Evolutionary conservation across 768 basidiomycete genomes (phyloP), one percentile per base, ranked within the genome.

Genomic region (Epithele typhae): DNA sequence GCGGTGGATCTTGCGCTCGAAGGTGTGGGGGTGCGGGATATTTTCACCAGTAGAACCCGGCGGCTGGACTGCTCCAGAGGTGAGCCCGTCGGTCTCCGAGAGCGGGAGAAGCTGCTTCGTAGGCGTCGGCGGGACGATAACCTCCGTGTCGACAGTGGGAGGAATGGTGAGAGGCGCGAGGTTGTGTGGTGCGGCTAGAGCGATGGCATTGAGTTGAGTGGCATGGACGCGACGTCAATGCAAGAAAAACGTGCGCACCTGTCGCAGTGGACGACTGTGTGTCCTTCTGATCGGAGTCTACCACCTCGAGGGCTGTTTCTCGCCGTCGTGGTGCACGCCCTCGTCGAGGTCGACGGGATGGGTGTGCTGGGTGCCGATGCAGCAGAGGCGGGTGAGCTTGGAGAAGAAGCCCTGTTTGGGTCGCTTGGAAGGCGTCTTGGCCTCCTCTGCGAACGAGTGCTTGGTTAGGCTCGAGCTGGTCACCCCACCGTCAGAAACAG

Each of bases 21-120:
- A 37, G 15, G 14, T 25, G 51, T 73, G 76, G 3, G 60, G 52
- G 32, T 63, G 59, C 6, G 53, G 33, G 41, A 60, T 59, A 54
- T 61, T 63, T 46, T 52, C 68, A 36, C 78, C 86, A 43, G 79
- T 86, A 21, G 91, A 89, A 33, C 92, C 92, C 15, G 94, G 92
- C 2, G 92, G 77, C 58, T 93, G 89, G 25, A 94, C 92, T 35
- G 90, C 89, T 33, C 90, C 87, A n/a, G 89, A 90, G 3, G 88
- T 90, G 48, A 95, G 72, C 12, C 88, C 91, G 51, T 84, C 90
- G 5, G 92, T 91, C 67, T 93, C 91, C 6, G 80, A 76, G 19
- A 75, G 68, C 7, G 89, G 79, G 4, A 78, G 59, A 3, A 77
- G 59, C 36, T 56, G 52, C 46, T 75, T 69, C 7, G 71, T 70